Evolutionary conservation across 2,329 filamentous ascomycete genomes (phyloP).

Genomic region (Aspergillus pseudotamarii): DNA sequence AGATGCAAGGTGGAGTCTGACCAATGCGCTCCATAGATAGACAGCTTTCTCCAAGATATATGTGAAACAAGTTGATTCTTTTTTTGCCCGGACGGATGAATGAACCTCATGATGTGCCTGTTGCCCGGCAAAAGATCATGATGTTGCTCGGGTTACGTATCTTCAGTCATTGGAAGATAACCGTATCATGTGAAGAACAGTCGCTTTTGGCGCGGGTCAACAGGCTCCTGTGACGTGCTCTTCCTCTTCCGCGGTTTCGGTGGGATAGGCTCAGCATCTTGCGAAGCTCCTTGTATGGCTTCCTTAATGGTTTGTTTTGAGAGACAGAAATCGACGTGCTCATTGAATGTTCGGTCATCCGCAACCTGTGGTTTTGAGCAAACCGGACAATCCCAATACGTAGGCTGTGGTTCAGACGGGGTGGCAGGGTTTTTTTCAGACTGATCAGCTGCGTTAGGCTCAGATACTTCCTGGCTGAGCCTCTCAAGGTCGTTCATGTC

Average conservation of each 20-base stretch:
- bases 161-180: background rate
- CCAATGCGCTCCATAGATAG: background rate
- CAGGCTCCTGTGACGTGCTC: slow-evolving; percentile 30
- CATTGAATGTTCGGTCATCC: slow-evolving; percentile 78
- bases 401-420: slow-evolving; percentile 33
- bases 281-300: slow-evolving; percentile 62
- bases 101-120: background rate
- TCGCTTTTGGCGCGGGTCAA: slow-evolving; percentile 37
- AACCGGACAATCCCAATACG: slow-evolving; percentile 84
- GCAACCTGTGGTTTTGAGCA: slow-evolving; percentile 75
- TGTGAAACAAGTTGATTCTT: background rate
- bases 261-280: slow-evolving; percentile 17
- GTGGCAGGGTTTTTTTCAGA: slow-evolving; percentile 26
- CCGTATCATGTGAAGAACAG: slow-evolving; percentile 36
- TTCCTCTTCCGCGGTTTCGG: slow-evolving; percentile 34
- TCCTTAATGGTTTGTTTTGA: slow-evolving; percentile 85
- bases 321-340: slow-evolving; percentile 89
- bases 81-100: background rate
- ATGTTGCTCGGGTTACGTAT: background rate
- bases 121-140: background rate
- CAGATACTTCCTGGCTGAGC: slow-evolving; percentile 59
- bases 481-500: slow-evolving; percentile 64
- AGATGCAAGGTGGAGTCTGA: too few relatives aligned
- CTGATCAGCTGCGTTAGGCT: slow-evolving; percentile 18
- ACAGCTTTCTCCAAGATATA: background rate